A percentile compares a stretch with the other conserved stretches of the same genome.
Evolutionary conservation across 345 rosid species (phyloP).

Genomic region (Eucalyptus pauciflora): DNA sequence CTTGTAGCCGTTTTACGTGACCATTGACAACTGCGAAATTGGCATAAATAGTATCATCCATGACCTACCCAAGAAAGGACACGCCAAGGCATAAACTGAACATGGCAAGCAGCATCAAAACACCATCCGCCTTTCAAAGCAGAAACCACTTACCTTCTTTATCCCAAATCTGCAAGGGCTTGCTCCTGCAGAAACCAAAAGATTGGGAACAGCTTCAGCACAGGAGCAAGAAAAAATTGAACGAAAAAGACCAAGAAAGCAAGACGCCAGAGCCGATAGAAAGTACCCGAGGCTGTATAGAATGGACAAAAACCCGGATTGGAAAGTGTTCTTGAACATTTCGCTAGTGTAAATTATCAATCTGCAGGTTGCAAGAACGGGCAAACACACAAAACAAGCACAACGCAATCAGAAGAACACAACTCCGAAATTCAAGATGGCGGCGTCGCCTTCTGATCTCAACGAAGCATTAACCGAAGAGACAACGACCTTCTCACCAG

Average conservation of each 20-base stretch:
- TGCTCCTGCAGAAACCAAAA: slow-evolving; percentile 34
- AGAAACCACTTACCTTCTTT: slow-evolving; percentile 46
- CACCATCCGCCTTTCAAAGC: background rate
- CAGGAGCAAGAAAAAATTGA: background rate
- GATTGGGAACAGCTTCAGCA: background rate
- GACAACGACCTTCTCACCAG: background rate
- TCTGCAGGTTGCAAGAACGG: background rate
- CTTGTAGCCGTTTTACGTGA: slow-evolving; percentile 76
- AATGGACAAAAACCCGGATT: slow-evolving; percentile 78
- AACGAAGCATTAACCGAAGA: background rate
- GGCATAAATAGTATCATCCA: background rate
- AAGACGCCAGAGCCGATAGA: background rate
- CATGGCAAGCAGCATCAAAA: background rate
- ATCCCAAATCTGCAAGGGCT: slow-evolving; percentile 83
- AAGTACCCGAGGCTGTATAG: slow-evolving; percentile 68
- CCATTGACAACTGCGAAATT: slow-evolving; percentile 60
- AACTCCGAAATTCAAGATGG: background rate
- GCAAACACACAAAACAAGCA: background rate
- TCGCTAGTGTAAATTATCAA: background rate
- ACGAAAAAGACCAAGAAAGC: background rate
- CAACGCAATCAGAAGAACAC: background rate
- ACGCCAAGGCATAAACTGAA: background rate
- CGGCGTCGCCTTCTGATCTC: background rate
- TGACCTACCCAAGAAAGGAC: background rate
- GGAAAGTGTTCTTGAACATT: slow-evolving; percentile 84